Conservation (phyloP, 2,329 filamentous ascomycete genomes). For the Pseudonectria buxi region DNA sequence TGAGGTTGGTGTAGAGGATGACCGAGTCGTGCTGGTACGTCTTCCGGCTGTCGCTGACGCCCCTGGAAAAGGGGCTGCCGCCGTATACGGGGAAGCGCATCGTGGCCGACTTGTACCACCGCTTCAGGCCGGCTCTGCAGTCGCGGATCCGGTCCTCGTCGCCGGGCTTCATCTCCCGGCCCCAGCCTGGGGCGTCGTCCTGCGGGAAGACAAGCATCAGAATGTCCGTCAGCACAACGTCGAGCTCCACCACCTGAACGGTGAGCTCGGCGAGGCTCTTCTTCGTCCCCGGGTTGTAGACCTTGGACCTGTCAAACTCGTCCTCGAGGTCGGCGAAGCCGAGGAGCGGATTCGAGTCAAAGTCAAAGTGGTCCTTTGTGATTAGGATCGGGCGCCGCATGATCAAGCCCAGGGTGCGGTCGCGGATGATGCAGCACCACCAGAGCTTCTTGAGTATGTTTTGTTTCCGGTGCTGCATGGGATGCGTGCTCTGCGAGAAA, state of each 20-base stretch:
- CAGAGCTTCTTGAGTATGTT: slow-evolving; percentile 43
- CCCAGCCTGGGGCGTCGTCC: slow-evolving; percentile 35
- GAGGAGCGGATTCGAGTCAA: slow-evolving; percentile 31
- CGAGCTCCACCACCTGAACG: slow-evolving; percentile 39
- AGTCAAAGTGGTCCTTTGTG: slow-evolving; percentile 39
- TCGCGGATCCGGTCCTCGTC: slow-evolving; percentile 26
- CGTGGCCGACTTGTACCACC: slow-evolving; percentile 35
- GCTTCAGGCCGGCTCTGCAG: slow-evolving; percentile 30
- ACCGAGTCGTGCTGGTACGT: slow-evolving; percentile 35
- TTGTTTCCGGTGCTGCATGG: slow-evolving; percentile 30
- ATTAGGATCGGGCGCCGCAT: slow-evolving; percentile 46
- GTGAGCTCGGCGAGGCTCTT: slow-evolving; percentile 36
- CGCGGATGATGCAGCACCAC: slow-evolving; percentile 49
- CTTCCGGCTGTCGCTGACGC: slow-evolving; percentile 15
- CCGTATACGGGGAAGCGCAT: slow-evolving; percentile 33
- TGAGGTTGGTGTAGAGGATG: slow-evolving; percentile 39
- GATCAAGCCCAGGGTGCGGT: slow-evolving; percentile 42
- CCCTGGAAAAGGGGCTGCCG: slow-evolving; percentile 21
- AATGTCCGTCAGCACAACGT: slow-evolving; percentile 40
- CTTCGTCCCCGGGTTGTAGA: slow-evolving; percentile 41
- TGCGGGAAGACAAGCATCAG: slow-evolving; percentile 38
- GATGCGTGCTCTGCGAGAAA: slow-evolving; percentile 21
- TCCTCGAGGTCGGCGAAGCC: slow-evolving; percentile 37
- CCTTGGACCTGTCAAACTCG: slow-evolving; percentile 37
- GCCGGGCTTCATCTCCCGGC: slow-evolving; percentile 25